Base-by-base conservation (phyloP, 208 protist species). In the Herpetomonas samuelpessoai region DNA sequence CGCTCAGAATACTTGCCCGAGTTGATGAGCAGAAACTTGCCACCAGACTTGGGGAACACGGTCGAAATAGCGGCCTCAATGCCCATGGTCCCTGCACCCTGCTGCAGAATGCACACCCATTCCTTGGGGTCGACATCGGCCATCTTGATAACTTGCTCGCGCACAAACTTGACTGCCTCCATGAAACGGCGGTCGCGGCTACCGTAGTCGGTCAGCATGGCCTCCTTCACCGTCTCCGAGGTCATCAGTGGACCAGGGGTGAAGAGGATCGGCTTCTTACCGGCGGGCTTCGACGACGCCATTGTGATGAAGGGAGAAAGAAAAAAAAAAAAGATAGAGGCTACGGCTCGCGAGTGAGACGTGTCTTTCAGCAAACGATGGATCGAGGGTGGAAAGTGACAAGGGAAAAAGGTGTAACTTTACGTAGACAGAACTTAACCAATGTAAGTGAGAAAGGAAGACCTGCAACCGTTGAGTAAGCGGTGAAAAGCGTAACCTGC, bases 1-100 rank as follows among this genome's bases (percentile, higher is more conserved):
- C 90, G 79, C 46, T 93, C 85, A 31, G 83, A 82, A 79, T 96
- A 96, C 65, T 88, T 83, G 14, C 91, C 88, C 7, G 88, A 90
- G 48, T 83, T 83, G 41, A 95, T 66, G 29, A 96, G 72, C 29
- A 96, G 64, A 27, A 83, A 90, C 65, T 87, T 88, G 50, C 86
- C 81, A 3, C 71, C 67, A 0, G 25, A 62, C 6, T 44, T 58
- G 4, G 88, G 88, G 39, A 88, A 66, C 26, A 81, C 54, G n/a
- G 88, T 91, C 2, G 69, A 73, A 39, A 93, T 82, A 48, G 89
- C 78, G 12, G 76, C 76, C 58, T 96, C 91, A 21, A 96, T 71
- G 25, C 81, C 88, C 83, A 95, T 95, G 2, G 86, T 85, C 25
- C 88, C 88, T 3, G 79, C 74, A 28, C 91, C 91, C 38, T 79